Percentiles rank a stretch among this genome's conserved stretches.
Conservation (phyloP, 2,329 filamentous ascomycete genomes). For the Colletotrichum sp. region DNA sequence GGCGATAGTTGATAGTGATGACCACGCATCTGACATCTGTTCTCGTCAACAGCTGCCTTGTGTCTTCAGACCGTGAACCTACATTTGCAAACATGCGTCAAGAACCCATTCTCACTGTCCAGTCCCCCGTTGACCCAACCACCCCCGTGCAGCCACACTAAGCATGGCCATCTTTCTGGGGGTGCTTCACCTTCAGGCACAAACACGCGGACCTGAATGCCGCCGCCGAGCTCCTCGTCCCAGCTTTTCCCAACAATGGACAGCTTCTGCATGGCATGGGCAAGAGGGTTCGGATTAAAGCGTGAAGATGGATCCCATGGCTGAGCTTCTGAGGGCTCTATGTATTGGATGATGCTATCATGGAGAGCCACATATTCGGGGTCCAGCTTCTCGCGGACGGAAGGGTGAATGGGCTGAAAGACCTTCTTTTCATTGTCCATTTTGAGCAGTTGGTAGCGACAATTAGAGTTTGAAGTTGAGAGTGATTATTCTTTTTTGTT, state of each 20-base stretch:
- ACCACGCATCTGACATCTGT: constrained; percentile 30
- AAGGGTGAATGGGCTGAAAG: constrained; percentile 37
- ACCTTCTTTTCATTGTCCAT: constrained; percentile 9
- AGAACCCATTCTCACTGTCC: constrained; percentile 36
- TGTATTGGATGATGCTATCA: constrained; percentile 38
- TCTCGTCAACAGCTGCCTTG: not conserved
- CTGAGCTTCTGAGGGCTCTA: constrained; percentile 34
- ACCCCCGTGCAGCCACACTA: constrained; percentile 45
- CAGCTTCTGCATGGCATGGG: not conserved
- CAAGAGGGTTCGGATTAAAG: not conserved
- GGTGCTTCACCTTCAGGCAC: constrained; percentile 28
- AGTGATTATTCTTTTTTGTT: not conserved
- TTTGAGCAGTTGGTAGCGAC: not conserved
- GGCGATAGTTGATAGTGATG: constrained; percentile 36
- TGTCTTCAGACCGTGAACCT: not conserved
- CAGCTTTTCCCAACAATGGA: not conserved
- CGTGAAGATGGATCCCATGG: constrained; percentile 32
- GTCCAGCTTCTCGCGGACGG: constrained; percentile 34
- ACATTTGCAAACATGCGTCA: constrained; percentile 31
- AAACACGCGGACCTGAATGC: constrained; percentile 35
- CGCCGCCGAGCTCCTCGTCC: constrained; percentile 23
- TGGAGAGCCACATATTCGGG: constrained; percentile 42
- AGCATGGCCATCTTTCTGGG: constrained; percentile 31
- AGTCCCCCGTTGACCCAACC: constrained; percentile 42
- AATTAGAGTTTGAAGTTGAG: not conserved